Percentiles rank a stretch among this genome's conserved stretches.
Conservation (phyloP, 179 eudicot genomes). For the Heliamphora pulchella region DNA sequence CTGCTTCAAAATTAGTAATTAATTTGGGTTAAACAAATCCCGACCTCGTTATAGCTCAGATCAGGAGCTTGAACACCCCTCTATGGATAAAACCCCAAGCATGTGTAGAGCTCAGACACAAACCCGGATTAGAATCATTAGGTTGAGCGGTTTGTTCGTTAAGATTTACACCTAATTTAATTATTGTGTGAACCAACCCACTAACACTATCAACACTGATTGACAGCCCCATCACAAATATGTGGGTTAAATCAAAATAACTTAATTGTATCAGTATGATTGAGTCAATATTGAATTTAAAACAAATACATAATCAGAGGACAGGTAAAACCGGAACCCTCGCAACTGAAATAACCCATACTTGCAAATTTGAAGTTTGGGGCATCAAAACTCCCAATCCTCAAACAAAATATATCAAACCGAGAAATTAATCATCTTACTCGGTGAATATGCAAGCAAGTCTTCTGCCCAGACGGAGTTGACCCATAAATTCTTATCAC, state of each 20-base stretch:
- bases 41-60: not conserved
- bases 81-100: not conserved
- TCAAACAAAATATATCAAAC: not conserved
- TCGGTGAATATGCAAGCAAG: constrained; percentile 80
- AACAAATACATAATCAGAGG: not conserved
- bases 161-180: not conserved
- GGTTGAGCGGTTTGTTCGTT: not conserved
- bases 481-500: constrained; percentile 84
- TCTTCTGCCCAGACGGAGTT: constrained; percentile 84
- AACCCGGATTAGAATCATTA: not conserved
- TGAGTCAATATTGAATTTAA: not conserved
- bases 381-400: not conserved
- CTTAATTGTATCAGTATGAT: not conserved
- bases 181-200: not conserved
- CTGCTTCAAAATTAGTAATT: not conserved
- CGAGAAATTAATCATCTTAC: constrained; percentile 35
- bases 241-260: not conserved
- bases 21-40: not conserved
- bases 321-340: not conserved
- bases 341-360: not conserved
- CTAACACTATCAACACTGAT: not conserved
- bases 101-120: not conserved
- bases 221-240: not conserved
- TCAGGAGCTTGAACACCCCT: not conserved
- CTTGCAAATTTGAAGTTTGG: not conserved